phyloP scores from a whole-genome alignment of 352 stramenopile species.

The Hyaloperonospora brassicae region DNA sequence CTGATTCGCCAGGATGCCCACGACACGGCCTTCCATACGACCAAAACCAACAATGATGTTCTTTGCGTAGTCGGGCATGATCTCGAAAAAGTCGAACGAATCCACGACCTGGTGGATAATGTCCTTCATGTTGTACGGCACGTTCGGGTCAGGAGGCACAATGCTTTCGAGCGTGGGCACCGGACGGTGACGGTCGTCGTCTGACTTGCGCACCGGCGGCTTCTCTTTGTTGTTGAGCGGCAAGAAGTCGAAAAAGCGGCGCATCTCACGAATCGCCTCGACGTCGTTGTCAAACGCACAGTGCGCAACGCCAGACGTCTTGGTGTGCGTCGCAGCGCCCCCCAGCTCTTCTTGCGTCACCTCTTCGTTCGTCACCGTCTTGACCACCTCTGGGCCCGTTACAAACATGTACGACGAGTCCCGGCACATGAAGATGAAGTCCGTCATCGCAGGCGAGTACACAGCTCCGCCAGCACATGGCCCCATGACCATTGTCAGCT shows the following conservation, averaged over 20 bases:
- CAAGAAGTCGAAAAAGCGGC: conserved; percentile 94
- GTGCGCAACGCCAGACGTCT: conserved; percentile 92
- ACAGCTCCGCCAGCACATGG: conserved; percentile 93
- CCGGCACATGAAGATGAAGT: conserved; percentile 99
- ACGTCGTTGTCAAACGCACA: conserved; percentile 96
- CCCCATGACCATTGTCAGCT: conserved; percentile 97
- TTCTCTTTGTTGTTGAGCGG: conserved; percentile 91
- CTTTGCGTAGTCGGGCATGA: conserved; percentile 94
- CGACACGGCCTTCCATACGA: conserved; percentile 92
- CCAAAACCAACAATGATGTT: conserved; percentile 97
- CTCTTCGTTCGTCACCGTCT: conserved; percentile 96
- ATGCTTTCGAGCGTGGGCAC: conserved; percentile 89
- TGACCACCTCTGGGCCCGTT: conserved; percentile 96
- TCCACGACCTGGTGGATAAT: conserved; percentile 94
- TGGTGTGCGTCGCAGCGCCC: conserved; percentile 92
- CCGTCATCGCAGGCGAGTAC: conserved; percentile 96
- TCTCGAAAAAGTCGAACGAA: conserved; percentile 94
- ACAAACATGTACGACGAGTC: conserved; percentile 99
- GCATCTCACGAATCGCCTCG: conserved; percentile 88
- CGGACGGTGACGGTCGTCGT: conserved; percentile 82
- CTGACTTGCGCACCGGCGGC: conserved; percentile 59
- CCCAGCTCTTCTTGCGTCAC: conserved; percentile 93
- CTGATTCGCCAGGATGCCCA: conserved; percentile 98
- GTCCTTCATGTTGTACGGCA: conserved; percentile 97
- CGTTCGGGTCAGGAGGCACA: conserved; percentile 94